Base-by-base conservation (phyloP, 1,284 basidiomycete species). In the Cryptococcus sp. region DNA sequence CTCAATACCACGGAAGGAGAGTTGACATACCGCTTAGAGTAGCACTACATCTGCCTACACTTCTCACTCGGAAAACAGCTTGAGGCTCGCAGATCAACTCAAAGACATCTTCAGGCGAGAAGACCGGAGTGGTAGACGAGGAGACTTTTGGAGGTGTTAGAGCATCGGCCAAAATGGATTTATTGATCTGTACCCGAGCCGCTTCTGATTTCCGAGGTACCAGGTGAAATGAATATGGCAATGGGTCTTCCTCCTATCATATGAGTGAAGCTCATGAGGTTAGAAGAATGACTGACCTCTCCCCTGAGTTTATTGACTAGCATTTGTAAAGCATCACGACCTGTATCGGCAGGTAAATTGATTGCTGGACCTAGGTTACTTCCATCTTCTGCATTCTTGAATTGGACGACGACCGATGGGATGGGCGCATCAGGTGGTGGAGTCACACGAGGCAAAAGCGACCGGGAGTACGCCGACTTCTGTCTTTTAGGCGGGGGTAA, bases 31-130 rank as follows among this genome's bases (percentile, higher is more conserved):
- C 90, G 53, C 86, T 86, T 45, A 98, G 79, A 10, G 91, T 96
- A 22, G 89, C 89, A 16, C 89, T 92, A 73, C 94, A 98, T 56
- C 94, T 77, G 37, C 90, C 92, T 16, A 96, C 91, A 39, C 90
- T 90, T 60, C 93, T 80, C 13, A 98, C 94, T 60, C 86, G 85
- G 77, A 98, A 98, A 2, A 98, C 88, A 18, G 93, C 92, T 73
- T 98, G 92, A 2, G 96, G 94, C 39, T 92, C 85, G 72, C 91
- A 96, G 65, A 86, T 83, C 25, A 96, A 80, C 49, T 88, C 80
- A 55, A 96, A 85, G 11, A 92, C 81, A 67, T 90, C 90, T 80
- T 97, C 92, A 9, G 85, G 81, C 0, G 87, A 86, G 69, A 90
- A 90, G 2, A 48, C 57, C 14, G 50, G 55, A 3, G 55, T 57